phyloP scores from a whole-genome alignment of 169 alveolate species.

The Theileria parva region DNA sequence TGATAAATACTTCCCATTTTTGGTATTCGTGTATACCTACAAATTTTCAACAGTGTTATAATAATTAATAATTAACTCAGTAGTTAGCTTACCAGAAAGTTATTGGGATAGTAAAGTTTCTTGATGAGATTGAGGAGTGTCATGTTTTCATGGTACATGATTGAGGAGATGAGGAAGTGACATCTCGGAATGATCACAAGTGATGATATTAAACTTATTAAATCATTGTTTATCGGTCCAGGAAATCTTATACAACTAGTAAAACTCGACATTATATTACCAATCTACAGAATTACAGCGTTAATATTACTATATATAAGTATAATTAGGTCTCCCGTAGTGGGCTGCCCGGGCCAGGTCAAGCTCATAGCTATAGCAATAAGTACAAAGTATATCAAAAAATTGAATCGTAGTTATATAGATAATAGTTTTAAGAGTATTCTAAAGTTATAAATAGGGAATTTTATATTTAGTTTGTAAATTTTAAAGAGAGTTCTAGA shows the following conservation, averaged over 20 bases:
- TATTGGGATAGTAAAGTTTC: slow-evolving; percentile 94
- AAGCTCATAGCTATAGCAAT: too few relatives aligned
- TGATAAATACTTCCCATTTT: slow-evolving; percentile 69
- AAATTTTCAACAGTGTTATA: not conserved
- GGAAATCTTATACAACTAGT: slow-evolving; percentile 91
- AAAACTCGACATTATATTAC: slow-evolving; percentile 77
- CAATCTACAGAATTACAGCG: too few relatives aligned
- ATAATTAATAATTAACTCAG: not conserved
- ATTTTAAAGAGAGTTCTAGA: too few relatives aligned
- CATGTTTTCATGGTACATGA: slow-evolving; percentile 85
- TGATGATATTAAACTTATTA: slow-evolving; percentile 95
- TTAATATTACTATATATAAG: too few relatives aligned
- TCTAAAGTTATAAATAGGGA: too few relatives aligned
- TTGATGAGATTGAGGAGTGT: slow-evolving; percentile 98
- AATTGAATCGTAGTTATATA: too few relatives aligned
- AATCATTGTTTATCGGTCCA: slow-evolving; percentile 96
- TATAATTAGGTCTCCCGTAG: not conserved
- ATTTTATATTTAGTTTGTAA: too few relatives aligned
- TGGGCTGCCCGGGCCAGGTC: too few relatives aligned
- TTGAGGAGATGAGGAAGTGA: slow-evolving; percentile 97
- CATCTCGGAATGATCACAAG: slow-evolving; percentile 98
- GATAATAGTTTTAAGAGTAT: too few relatives aligned
- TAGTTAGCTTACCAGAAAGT: slow-evolving; percentile 87
- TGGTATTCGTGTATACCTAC: slow-evolving; percentile 48
- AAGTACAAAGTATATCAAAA: too few relatives aligned